phyloP scores from a whole-genome alignment of 2,329 filamentous ascomycete genomes.

The Paradendryphiella salina region DNA sequence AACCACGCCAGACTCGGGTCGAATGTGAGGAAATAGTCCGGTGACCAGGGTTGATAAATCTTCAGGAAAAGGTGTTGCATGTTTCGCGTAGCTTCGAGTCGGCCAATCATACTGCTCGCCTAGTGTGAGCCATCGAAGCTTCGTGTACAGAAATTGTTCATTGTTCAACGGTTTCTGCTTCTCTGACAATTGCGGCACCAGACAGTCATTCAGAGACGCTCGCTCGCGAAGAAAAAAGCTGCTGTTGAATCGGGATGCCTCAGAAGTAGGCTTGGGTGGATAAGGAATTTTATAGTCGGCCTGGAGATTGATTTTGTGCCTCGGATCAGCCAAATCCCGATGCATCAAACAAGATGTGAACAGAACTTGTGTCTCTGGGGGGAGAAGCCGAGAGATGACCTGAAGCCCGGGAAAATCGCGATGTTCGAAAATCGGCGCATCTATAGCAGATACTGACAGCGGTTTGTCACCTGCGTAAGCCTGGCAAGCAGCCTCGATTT shows the following conservation, averaged over 20 bases:
- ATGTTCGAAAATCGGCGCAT: conserved; percentile 43
- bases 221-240: conserved; percentile 43
- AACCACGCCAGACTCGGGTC: conserved; percentile 86
- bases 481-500: conserved; percentile 37
- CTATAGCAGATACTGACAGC: conserved; percentile 23
- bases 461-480: conserved; percentile 37
- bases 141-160: conserved; percentile 73
- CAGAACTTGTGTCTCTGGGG: conserved; percentile 68
- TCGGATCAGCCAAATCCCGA: conserved; percentile 71
- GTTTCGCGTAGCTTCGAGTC: conserved; percentile 74
- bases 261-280: conserved; percentile 44
- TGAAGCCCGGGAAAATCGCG: conserved; percentile 61
- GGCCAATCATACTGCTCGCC: conserved; percentile 98
- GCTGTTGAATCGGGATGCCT: conserved; percentile 29
- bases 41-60: conserved; percentile 73
- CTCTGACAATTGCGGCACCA: conserved; percentile 65
- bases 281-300: conserved; percentile 76
- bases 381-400: conserved; percentile 74
- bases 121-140: conserved; percentile 90
- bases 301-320: conserved; percentile 85
- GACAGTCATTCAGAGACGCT: conserved; percentile 26
- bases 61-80: conserved; percentile 71
- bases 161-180: conserved; percentile 75
- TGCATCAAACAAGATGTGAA: conserved; percentile 78
- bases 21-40: conserved; percentile 75